These are phyloP conservation scores for Huntiella abstrusa DNA, from an alignment of 2,329 filamentous ascomycete species.

Conservation along the genomic window DNA sequence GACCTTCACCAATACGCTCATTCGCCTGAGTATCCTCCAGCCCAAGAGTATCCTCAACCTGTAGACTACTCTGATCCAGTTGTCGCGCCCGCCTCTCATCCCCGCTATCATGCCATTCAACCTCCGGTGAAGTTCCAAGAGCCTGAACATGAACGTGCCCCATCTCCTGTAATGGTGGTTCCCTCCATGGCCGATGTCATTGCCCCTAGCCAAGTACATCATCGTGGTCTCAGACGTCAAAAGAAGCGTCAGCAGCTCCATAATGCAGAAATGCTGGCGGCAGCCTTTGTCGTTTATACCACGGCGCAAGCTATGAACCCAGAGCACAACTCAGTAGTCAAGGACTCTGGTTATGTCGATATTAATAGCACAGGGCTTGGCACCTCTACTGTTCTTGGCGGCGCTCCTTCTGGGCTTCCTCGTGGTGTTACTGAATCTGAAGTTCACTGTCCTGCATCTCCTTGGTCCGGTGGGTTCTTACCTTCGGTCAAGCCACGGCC, in stretches of 20 bases:
- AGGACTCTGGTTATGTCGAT: neutral
- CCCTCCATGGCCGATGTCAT: conserved; percentile 26
- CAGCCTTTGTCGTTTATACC: conserved; percentile 35
- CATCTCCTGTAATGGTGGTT: conserved; percentile 20
- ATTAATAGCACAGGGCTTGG: neutral
- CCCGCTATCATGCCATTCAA: conserved; percentile 5
- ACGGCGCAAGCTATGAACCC: conserved; percentile 29
- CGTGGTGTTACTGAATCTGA: neutral
- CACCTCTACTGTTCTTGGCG: neutral
- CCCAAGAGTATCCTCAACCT: neutral
- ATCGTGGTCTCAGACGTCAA: conserved; percentile 26
- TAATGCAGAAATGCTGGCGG: conserved; percentile 33
- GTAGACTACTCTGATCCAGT: neutral
- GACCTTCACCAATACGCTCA: neutral
- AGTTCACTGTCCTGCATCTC: conserved; percentile 8
- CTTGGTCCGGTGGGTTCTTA: conserved; percentile 9
- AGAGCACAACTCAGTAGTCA: conserved; percentile 14
- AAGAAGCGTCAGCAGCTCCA: conserved; percentile 26
- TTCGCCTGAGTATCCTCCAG: neutral
- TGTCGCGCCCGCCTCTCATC: neutral
- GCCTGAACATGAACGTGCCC: conserved; percentile 12
- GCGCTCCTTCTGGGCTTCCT: neutral
- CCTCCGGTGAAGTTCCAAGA: conserved; percentile 5
- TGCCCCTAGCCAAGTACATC: conserved; percentile 26
- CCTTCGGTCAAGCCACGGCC: conserved; percentile 3